Base-by-base conservation (phyloP, 805 yeast genomes). In the Naumovozyma castellii region DNA sequence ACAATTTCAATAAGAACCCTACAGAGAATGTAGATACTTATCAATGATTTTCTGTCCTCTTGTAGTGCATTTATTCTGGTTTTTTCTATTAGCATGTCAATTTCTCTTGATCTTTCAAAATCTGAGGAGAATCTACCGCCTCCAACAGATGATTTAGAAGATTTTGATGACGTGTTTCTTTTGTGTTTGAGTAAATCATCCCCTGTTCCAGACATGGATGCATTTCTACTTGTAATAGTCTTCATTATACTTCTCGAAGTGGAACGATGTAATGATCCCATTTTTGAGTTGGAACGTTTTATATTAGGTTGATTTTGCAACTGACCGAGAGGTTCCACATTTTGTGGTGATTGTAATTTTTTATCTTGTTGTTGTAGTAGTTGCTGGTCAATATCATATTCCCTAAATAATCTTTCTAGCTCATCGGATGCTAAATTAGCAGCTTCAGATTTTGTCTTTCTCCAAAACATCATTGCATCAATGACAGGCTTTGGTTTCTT, bases 401-500 rank as follows among this genome's bases (percentile, higher is more conserved):
- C 67, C 46, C 56, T 61, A 8, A 65, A 31, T 2, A 67, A 66
- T 40, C 58, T 67, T 37, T 74, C 78, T 13, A 72, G 68, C 32
- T 70, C 71, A 15, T 75, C 68, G 3, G 78, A 71, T 1, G 82
- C 77, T 60, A 73, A 66, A 20, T 76, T 74, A 2, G 94, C 85
- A 3, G 83, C 80, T 51, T 90, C 97, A 12, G 94, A 79, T 59
- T 92, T 92, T 2, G 90, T 77, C 57, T 90, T 85, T 44, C 97
- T 73, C 99, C 99, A 92, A 57, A 84, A 88, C 97, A 92, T 88
- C 43, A 92, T 95, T 5, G 95, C 86, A 59, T 92, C 99, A 27
- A 94, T 87, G 1, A 92, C 96, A 0, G 96, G 95, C 54, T 86
- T 88, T 0, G 97, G 97, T 48, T 86, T 84, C 18, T 80, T 71